Evolutionary conservation across 2,329 filamentous ascomycete genomes (phyloP).

Genomic region (Trichoderma arundinaceum): DNA sequence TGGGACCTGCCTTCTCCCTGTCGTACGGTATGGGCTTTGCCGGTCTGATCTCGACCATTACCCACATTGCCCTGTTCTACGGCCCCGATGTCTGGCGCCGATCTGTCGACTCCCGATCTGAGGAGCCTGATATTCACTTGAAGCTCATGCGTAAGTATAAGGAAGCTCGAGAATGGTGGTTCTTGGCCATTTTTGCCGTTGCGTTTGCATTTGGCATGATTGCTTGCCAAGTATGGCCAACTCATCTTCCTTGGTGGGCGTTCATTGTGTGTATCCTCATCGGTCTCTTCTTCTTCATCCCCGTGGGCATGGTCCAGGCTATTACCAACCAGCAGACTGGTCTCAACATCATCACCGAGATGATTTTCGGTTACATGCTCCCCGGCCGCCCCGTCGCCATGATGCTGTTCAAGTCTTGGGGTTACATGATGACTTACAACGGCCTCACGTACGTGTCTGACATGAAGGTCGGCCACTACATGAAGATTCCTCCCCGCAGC

Average conservation of each 20-base stretch:
- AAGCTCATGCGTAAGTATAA: slow-evolving; percentile 63
- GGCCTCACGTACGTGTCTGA: slow-evolving; percentile 55
- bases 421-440: slow-evolving; percentile 54
- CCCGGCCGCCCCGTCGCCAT: slow-evolving; percentile 55
- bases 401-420: slow-evolving; percentile 57
- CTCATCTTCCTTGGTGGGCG: slow-evolving; percentile 53
- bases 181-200: slow-evolving; percentile 50
- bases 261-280: slow-evolving; percentile 50
- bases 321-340: slow-evolving; percentile 57
- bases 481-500: slow-evolving; percentile 58
- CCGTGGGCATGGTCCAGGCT: slow-evolving; percentile 53
- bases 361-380: slow-evolving; percentile 56
- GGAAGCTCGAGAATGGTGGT: slow-evolving; percentile 64
- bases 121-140: slow-evolving; percentile 58
- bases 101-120: slow-evolving; percentile 41
- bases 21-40: slow-evolving; percentile 65
- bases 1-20: slow-evolving; percentile 61
- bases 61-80: slow-evolving; percentile 59
- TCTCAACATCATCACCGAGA: slow-evolving; percentile 56
- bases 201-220: slow-evolving; percentile 57
- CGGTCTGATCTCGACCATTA: slow-evolving; percentile 57
- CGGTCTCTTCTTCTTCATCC: slow-evolving; percentile 49
- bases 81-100: slow-evolving; percentile 53
- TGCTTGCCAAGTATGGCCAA: slow-evolving; percentile 43
- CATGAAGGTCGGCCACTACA: slow-evolving; percentile 59